Evolutionary conservation across 163 green algal species (phyloP).

Genomic region (Picocystis sp.): DNA sequence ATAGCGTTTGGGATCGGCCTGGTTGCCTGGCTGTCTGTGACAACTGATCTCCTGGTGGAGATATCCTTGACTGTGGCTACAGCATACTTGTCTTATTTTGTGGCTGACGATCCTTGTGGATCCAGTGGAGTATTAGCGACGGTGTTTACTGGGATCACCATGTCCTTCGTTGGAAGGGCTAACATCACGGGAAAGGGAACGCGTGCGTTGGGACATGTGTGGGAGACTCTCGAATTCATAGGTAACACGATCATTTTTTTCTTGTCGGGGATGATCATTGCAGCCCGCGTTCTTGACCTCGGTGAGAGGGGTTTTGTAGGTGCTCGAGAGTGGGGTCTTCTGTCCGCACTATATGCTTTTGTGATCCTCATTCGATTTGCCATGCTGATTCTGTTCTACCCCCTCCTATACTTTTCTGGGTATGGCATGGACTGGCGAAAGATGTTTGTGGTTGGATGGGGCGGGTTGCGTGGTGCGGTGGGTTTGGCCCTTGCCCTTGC

Average conservation of each 20-base stretch:
- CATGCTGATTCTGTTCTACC: neutral
- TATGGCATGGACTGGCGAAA: neutral
- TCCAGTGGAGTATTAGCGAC: neutral
- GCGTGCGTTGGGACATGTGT: neutral
- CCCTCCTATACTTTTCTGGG: neutral
- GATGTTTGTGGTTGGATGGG: neutral
- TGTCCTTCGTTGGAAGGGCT: neutral
- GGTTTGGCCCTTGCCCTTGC: neutral
- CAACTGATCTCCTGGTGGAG: neutral
- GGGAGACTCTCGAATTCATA: neutral
- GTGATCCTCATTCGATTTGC: neutral
- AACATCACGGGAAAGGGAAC: constrained; percentile 1
- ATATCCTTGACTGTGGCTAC: neutral
- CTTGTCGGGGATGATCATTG: constrained; percentile 1
- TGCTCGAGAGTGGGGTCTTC: neutral
- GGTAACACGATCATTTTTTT: neutral
- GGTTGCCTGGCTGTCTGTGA: neutral
- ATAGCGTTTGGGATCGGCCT: neutral
- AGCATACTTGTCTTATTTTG: neutral
- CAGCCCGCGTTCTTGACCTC: neutral
- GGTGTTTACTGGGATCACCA: neutral
- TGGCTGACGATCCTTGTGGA: neutral
- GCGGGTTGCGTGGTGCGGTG: neutral
- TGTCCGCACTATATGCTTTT: neutral
- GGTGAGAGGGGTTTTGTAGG: neutral